Evolutionary conservation across 495 filamentous ascomycete species (phyloP), one percentile per base, ranked within the genome.

Genomic region (Tirmania nivea): DNA sequence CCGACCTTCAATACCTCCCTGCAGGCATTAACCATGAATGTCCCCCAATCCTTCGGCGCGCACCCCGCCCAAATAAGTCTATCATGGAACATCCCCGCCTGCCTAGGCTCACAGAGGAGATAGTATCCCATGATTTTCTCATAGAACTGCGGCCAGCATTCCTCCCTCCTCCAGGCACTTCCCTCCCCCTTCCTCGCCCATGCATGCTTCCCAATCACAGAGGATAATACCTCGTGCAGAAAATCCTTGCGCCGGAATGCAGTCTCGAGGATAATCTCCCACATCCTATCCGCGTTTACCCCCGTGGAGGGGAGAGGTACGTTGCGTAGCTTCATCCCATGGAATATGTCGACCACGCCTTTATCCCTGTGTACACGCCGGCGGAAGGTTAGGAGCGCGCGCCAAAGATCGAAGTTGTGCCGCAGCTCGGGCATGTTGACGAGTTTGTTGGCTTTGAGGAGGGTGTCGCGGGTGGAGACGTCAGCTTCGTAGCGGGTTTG

Each of bases 311-410:
- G 62, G 7, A 64, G 19, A 35, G 60, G 58, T 36, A 64, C 34
- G 8, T 37, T 48, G 10, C 62, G 52, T 10, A 52, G 42, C 34
- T 54, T 48, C 53, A 64, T 54, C 0, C 58, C 62, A 12, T 54
- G 47, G 58, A 58, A 64, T 49, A 64, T 37, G 20, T 57, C 58
- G 8, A 17, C 54, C 12, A 64, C 62, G 3, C 62, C 62, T 17
- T 21, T 34, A 35, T 64, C 56, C 0, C 48, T 50, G 16, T 61
- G 54, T 20, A 64, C 14, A 10, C 62, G 55, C 35, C 55, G 49
- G 42, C 55, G 51, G 19, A 61, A 64, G 8, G 37, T 37, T 34
- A 64, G 37, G 8, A 64, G 50, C 34, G 39, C 61, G 19, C 55
- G 50, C 62, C 62, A 64, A 9, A 64, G 31, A 20, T 51, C 48